Evolutionary conservation across 1,284 basidiomycete genomes (phyloP).

Genomic region (Naganishia cerealis): DNA sequence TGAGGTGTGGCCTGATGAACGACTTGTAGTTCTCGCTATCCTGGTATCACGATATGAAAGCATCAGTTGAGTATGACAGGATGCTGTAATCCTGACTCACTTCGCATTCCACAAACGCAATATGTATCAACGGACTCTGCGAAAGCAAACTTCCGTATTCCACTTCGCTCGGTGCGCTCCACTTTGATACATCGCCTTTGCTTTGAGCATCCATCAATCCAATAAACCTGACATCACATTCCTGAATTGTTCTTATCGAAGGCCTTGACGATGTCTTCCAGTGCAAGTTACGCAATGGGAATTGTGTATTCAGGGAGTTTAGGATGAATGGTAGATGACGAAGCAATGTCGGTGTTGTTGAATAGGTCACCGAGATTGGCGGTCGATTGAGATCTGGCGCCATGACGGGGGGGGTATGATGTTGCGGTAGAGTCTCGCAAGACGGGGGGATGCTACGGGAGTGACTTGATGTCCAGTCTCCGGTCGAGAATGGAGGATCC

Average conservation of each 20-base stretch:
- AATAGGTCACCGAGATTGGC: conserved; percentile 26
- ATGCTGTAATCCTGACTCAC: conserved; percentile 55
- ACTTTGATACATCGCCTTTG: conserved; percentile 13
- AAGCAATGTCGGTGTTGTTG: conserved; percentile 17
- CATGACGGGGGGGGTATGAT: neutral
- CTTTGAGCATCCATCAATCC: conserved; percentile 66
- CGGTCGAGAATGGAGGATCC: neutral
- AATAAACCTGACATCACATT: conserved; percentile 72
- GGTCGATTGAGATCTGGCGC: conserved; percentile 7
- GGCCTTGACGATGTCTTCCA: conserved; percentile 72
- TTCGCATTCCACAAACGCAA: conserved; percentile 84
- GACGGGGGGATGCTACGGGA: neutral
- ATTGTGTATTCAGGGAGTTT: conserved; percentile 65
- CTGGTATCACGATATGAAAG: conserved; percentile 56
- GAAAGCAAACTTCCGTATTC: conserved; percentile 67
- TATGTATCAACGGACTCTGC: conserved; percentile 78
- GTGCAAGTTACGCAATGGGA: conserved; percentile 83
- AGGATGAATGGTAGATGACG: conserved; percentile 59
- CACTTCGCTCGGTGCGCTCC: conserved; percentile 50
- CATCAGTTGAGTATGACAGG: neutral
- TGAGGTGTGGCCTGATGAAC: conserved; percentile 76
- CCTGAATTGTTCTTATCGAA: conserved; percentile 78
- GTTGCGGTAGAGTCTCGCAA: neutral
- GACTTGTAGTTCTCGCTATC: conserved; percentile 80
- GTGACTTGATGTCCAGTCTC: neutral